Evolutionary conservation across 768 basidiomycete species (phyloP).

Genomic region (Termitomyces bulborhizus): DNA sequence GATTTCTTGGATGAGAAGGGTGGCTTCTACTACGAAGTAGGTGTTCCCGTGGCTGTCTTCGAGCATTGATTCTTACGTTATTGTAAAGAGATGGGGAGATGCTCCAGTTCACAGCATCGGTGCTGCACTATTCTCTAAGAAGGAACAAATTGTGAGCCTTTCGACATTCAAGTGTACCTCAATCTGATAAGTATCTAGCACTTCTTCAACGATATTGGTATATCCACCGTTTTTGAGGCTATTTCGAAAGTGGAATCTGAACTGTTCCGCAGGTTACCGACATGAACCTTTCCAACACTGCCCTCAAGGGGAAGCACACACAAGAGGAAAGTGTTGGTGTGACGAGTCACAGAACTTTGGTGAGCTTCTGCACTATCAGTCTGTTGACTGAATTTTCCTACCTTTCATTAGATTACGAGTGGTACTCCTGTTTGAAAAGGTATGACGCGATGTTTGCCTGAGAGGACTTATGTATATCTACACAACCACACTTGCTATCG

Average conservation of each 20-base stretch:
- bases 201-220: slow-evolving; percentile 90
- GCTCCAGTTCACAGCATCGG: slow-evolving; percentile 89
- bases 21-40: slow-evolving; percentile 86
- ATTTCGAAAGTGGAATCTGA: background rate
- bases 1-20: slow-evolving; percentile 73
- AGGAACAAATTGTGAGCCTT: slow-evolving; percentile 63
- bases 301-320: slow-evolving; percentile 69
- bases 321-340: slow-evolving; percentile 83
- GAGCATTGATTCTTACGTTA: slow-evolving; percentile 1
- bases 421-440: slow-evolving; percentile 85
- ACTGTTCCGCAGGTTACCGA: slow-evolving; percentile 44
- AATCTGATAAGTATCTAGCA: slow-evolving; percentile 34
- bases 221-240: background rate
- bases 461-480: slow-evolving; percentile 7
- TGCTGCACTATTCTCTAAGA: slow-evolving; percentile 81
- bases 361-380: slow-evolving; percentile 22
- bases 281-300: slow-evolving; percentile 96
- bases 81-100: slow-evolving; percentile 80
- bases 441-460: slow-evolving; percentile 57
- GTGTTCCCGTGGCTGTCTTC: background rate
- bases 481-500: background rate
- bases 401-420: slow-evolving; percentile 53
- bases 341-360: slow-evolving; percentile 69
- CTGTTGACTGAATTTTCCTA: background rate
- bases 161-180: background rate